Conservation (phyloP, 164 flowering plant species). For the Warburgia ugandensis region DNA sequence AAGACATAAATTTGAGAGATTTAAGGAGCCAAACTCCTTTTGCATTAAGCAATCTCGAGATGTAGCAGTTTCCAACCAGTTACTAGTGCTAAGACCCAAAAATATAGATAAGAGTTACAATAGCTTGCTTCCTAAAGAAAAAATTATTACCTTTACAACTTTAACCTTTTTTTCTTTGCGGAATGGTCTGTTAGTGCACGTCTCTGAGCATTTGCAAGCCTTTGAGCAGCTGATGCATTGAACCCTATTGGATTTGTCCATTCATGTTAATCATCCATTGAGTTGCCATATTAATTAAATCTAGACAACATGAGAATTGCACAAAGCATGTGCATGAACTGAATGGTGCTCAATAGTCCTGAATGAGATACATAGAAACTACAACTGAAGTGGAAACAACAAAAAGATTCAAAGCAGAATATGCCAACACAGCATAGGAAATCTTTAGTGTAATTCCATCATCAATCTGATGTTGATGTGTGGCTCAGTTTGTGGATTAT, state of each 20-base stretch:
- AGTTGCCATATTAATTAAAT: too few relatives aligned
- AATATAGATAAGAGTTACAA: not conserved
- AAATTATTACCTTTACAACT: conserved; percentile 55
- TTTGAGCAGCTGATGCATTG: conserved; percentile 95
- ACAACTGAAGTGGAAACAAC: too few relatives aligned
- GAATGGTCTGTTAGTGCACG: conserved; percentile 82
- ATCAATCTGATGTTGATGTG: too few relatives aligned
- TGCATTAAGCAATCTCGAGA: not conserved
- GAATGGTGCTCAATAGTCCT: too few relatives aligned
- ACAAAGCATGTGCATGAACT: too few relatives aligned
- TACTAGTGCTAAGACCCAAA: not conserved
- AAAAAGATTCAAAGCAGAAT: too few relatives aligned
- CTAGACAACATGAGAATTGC: too few relatives aligned
- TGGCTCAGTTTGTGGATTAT: too few relatives aligned
- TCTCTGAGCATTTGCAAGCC: conserved; percentile 69
- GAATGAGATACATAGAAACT: too few relatives aligned
- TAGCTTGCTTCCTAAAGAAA: not conserved
- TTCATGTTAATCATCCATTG: conserved; percentile 5
- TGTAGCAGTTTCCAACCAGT: not conserved
- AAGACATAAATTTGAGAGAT: not conserved
- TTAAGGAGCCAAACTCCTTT: not conserved
- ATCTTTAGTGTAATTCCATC: too few relatives aligned
- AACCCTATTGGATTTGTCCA: conserved; percentile 39
- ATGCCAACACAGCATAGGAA: too few relatives aligned
- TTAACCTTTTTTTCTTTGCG: conserved; percentile 78